Evolutionary conservation across 352 stramenopile genomes (phyloP).

Genomic region (Phytophthora foliorum): DNA sequence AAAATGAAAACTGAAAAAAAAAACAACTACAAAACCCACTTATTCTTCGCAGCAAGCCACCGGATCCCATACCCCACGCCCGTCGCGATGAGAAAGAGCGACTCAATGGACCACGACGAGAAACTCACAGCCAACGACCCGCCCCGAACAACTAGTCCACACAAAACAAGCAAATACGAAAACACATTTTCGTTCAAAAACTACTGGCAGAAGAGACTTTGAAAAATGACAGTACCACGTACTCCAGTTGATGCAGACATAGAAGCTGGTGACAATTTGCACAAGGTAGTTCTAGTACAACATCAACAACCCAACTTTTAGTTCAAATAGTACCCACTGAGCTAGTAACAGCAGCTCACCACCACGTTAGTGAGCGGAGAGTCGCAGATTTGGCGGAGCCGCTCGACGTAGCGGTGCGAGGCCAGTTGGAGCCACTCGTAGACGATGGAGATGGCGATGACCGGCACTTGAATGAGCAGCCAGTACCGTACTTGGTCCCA

Average conservation of each 20-base stretch:
- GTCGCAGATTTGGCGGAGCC: slow-evolving; percentile 73
- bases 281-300: slow-evolving; percentile 85
- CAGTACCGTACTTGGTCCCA: slow-evolving; percentile 85
- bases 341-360: slow-evolving; percentile 49
- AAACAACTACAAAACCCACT: slow-evolving; percentile 50
- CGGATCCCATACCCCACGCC: slow-evolving; percentile 76
- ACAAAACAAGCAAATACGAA: slow-evolving; percentile 7
- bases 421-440: slow-evolving; percentile 88
- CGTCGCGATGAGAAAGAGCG: slow-evolving; percentile 75
- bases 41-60: slow-evolving; percentile 87
- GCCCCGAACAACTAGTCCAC: slow-evolving; percentile 38
- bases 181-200: not conserved
- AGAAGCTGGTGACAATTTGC: slow-evolving; percentile 81
- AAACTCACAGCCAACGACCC: slow-evolving; percentile 75
- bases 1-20: slow-evolving; percentile 8
- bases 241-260: slow-evolving; percentile 89
- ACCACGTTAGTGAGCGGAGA: slow-evolving; percentile 72
- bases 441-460: slow-evolving; percentile 74
- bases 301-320: not conserved
- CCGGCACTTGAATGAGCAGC: slow-evolving; percentile 78
- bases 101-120: slow-evolving; percentile 87
- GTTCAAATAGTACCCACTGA: too few relatives aligned
- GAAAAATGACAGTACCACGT: slow-evolving; percentile 34
- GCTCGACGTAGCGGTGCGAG: slow-evolving; percentile 70
- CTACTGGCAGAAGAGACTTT: slow-evolving; percentile 24